Evolutionary conservation across 1,284 basidiomycete genomes (phyloP), one percentile per base, ranked within the genome.

Genomic region (Pseudozyma sp.): DNA sequence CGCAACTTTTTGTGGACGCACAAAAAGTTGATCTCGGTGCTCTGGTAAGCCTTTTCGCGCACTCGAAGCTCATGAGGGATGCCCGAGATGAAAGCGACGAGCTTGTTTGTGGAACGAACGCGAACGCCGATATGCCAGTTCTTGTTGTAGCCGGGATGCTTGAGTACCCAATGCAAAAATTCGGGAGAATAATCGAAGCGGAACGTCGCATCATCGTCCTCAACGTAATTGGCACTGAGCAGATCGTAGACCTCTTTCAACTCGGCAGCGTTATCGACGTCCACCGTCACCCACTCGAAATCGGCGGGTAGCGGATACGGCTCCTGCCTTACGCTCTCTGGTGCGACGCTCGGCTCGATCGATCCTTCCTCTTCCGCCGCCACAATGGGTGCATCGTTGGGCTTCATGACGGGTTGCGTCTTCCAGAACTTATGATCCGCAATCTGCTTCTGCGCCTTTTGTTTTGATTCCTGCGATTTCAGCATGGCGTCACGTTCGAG

Each of bases 51-150:
- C 39, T 77, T 70, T 18, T 82, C 65, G 10, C 82, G 55, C 19
- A 85, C 81, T 7, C 83, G 59, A 10, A 85, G 62, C 57, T 85
- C 83, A 53, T 83, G 82, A 31, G 95, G 95, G 49, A 99, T 91
- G 45, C 93, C 97, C n/a, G 93, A 92, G 79, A 99, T 98, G 86
- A 99, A 99, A 0, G 93, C 97, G n/a, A 99, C 93, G 1, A 99
- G 89, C 86, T 96, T 97, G 11, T 62, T 43, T 13, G 81, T 81
- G 5, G 86, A 92, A 91, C 78, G 92, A 94, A 98, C 95, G 18
- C 96, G 91, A 9, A 99, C 95, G 47, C 95, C 97, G 59, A 99
- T 87, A 85, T 97, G 95, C 96, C 97, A 98, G 80, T 95, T 93
- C 78, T 92, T 91, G 80, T 90, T 87, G 86, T 94, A 99, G 5